phyloP scores from a whole-genome alignment of 2,329 filamentous ascomycete genomes.

The Fusarium concolor region DNA sequence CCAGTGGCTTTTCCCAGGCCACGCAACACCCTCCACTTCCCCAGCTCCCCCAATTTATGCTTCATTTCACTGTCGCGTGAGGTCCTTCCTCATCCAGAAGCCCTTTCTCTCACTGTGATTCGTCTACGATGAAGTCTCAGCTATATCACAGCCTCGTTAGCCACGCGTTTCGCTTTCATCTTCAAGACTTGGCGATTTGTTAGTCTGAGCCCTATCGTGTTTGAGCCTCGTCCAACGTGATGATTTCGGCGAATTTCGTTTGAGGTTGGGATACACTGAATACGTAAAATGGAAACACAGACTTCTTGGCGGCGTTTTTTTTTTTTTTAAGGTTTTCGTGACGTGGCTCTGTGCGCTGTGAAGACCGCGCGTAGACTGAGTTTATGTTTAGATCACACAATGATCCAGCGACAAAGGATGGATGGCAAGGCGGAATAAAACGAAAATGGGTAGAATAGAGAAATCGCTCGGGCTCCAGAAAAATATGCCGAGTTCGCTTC shows the following conservation, averaged over 20 bases:
- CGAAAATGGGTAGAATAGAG: background rate
- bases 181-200: constrained; percentile 14
- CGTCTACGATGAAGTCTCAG: constrained; percentile 2
- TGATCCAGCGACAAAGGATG: background rate
- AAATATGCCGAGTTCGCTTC: background rate
- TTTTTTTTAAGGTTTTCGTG: background rate
- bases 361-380: background rate
- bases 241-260: background rate
- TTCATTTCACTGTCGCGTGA: constrained; percentile 34
- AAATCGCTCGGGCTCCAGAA: background rate
- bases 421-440: background rate
- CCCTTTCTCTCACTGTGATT: constrained; percentile 4
- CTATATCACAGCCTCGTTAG: constrained; percentile 35
- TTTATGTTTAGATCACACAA: background rate
- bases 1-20: constrained; percentile 28
- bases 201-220: constrained; percentile 22
- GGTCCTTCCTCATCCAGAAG: constrained; percentile 20
- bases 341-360: constrained; percentile 7
- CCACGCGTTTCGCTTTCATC: constrained; percentile 26
- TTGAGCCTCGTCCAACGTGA: constrained; percentile 8
- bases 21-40: constrained; percentile 28
- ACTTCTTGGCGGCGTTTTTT: constrained; percentile 2
- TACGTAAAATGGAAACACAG: constrained; percentile 7
- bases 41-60: constrained; percentile 22
- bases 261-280: background rate